These are phyloP conservation scores for Penicillium nucicola DNA, from an alignment of 495 filamentous ascomycete species.

Conservation along the genomic window DNA sequence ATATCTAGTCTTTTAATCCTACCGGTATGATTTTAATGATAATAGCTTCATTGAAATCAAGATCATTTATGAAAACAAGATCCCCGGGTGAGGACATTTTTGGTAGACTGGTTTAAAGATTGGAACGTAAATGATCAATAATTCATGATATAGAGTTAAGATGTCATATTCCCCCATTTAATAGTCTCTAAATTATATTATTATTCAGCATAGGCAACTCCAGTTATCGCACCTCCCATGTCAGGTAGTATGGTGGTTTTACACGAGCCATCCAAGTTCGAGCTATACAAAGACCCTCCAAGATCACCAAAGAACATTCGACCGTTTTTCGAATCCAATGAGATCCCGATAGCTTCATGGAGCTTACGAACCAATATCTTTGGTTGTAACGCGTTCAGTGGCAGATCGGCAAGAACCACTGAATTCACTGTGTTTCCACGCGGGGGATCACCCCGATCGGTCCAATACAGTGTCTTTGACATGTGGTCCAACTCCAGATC, in stretches of 20 bases:
- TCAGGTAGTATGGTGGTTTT: constrained; percentile 9
- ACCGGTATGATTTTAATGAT: no score
- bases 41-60: no score
- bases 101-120: no score
- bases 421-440: constrained; percentile 10
- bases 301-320: constrained; percentile 16
- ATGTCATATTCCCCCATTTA: no score
- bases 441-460: constrained; percentile 11
- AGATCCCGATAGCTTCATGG: constrained; percentile 3
- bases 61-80: no score
- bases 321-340: constrained; percentile 5
- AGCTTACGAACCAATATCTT: constrained; percentile 6
- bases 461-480: constrained; percentile 8
- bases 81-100: no score
- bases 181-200: neutral
- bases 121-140: no score
- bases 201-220: constrained; percentile 1
- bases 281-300: constrained; percentile 10
- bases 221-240: constrained; percentile 8
- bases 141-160: no score
- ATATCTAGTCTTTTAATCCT: no score
- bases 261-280: constrained; percentile 12
- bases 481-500: constrained; percentile 7
- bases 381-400: neutral
- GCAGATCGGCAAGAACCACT: neutral